Conservation (phyloP, 352 stramenopile species). For the Pythium aquatile region DNA sequence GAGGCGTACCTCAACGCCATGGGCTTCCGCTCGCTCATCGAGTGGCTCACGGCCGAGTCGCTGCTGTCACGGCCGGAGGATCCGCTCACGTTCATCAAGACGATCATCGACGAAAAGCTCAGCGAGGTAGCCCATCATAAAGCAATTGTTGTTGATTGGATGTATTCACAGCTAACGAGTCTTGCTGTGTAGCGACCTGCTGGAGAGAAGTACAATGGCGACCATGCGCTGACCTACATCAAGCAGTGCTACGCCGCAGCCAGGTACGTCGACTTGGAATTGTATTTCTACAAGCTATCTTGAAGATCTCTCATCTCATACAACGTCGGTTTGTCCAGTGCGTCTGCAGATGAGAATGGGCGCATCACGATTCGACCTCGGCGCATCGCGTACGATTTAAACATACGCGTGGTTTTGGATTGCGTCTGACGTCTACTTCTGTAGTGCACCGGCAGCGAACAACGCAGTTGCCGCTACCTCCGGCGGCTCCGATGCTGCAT, state of each 20-base stretch:
- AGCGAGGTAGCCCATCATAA: constrained; percentile 38
- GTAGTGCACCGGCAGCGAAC: constrained; percentile 5
- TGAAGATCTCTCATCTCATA: too few relatives aligned
- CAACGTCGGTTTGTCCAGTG: constrained; percentile 31
- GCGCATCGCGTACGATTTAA: constrained; percentile 49
- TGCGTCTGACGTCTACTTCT: neutral
- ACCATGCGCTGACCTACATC: constrained; percentile 81
- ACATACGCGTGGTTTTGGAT: neutral
- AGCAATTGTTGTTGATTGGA: too few relatives aligned
- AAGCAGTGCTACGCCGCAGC: constrained; percentile 87
- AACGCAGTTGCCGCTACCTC: neutral
- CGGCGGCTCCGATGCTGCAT: constrained; percentile 31
- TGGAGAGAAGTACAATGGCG: constrained; percentile 72
- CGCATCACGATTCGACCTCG: constrained; percentile 71
- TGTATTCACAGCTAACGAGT: constrained; percentile 11
- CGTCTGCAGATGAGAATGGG: constrained; percentile 81
- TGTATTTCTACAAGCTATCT: too few relatives aligned
- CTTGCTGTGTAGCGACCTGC: constrained; percentile 8
- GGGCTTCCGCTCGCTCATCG: constrained; percentile 89
- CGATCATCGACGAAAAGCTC: constrained; percentile 83
- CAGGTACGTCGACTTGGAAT: constrained; percentile 33
- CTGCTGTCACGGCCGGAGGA: constrained; percentile 84
- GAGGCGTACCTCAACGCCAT: constrained; percentile 87
- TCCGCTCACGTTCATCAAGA: constrained; percentile 78
- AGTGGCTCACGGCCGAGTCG: constrained; percentile 89